Conservation (phyloP, 2,329 filamentous ascomycete species). For the Plenodomus lindquistii region DNA sequence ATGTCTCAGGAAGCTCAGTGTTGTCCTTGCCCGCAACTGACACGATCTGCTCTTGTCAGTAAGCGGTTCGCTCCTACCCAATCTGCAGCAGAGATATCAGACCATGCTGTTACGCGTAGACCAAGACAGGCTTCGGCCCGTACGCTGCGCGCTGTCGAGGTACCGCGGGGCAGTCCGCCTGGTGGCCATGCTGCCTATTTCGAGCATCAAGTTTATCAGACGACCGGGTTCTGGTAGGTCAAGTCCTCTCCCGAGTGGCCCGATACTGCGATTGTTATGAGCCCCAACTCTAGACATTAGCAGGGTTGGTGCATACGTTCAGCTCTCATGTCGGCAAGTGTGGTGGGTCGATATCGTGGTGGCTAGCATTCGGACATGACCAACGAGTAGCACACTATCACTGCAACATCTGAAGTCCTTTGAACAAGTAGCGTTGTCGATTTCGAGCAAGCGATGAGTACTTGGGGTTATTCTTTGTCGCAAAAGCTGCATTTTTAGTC, state of each 20-base stretch:
- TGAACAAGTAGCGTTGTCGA: not conserved
- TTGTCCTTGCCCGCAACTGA: not conserved
- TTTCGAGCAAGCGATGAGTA: not conserved
- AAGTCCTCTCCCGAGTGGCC: not conserved
- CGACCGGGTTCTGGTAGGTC: not conserved
- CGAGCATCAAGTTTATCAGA: not conserved
- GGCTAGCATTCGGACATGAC: not conserved
- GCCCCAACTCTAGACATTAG: too few species aligned
- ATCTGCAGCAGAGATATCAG: too few species aligned
- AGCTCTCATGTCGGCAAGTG: too few species aligned
- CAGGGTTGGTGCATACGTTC: too few species aligned
- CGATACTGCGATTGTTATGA: not conserved
- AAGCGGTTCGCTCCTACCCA: not conserved
- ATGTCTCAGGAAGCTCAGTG: not conserved
- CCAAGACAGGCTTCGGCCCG: too few species aligned
- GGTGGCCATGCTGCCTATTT: not conserved
- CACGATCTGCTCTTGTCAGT: not conserved
- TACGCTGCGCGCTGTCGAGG: not conserved
- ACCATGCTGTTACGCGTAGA: too few species aligned
- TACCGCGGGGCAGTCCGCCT: not conserved
- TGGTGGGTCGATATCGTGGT: not conserved
- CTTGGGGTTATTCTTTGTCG: not conserved
- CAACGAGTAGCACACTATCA: not conserved
- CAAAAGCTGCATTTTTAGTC: not conserved
- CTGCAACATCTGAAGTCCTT: not conserved